Evolutionary conservation across 768 basidiomycete species (phyloP), one percentile per base, ranked within the genome.

Genomic region (Albatrellus ellisii): DNA sequence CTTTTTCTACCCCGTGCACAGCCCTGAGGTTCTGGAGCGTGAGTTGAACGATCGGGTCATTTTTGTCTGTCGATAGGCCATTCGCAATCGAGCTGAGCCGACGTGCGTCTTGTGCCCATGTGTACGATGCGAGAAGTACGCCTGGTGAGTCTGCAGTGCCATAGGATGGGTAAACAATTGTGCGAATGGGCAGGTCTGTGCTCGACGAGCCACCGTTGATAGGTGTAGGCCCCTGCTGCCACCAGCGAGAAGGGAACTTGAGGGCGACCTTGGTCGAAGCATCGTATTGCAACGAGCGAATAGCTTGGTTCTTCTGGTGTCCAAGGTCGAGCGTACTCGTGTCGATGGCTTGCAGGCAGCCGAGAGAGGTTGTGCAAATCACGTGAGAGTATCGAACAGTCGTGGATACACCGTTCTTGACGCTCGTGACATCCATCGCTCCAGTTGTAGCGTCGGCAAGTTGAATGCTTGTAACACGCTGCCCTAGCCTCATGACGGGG

Each of bases 361-460:
- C 43, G 4, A 70, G 52, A 7, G 69, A 58, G n/a, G 64, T 52
- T 1, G 68, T 68, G 26, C 58, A 61, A 43, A 70, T 61, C 48
- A 68, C 66, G 27, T 70, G 62, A 1, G 57, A 54, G 45, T 61
- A 70, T n/a, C n/a, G n/a, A n/a, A n/a, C n/a, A n/a, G n/a, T n/a
- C n/a, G n/a, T n/a, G n/a, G n/a, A n/a, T n/a, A n/a, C n/a, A n/a
- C n/a, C n/a, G n/a, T n/a, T n/a, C n/a, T n/a, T n/a, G n/a, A n/a
- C n/a, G n/a, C n/a, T n/a, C n/a, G n/a, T n/a, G n/a, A n/a, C n/a
- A n/a, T n/a, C n/a, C n/a, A n/a, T n/a, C n/a, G n/a, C n/a, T n/a
- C n/a, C n/a, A n/a, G 21, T 35, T 35, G 17, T 4, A 10, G 15
- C 2, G 15, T 10, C n/a, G 10, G 34, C 34, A 4, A 9, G 15